Evolutionary conservation across 176 grass and related monocot species (phyloP).

Genomic region (bread wheat (Triticum aestivum)): IWGSC_CS_RefSeq_v2.1 NC_057811.1:330668155-330668654

Average conservation of each 20-base stretch:
- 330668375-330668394: slow-evolving; percentile 65
- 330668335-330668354: slow-evolving; percentile 15
- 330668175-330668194: slow-evolving; percentile 75
- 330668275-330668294: background rate
- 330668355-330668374: slow-evolving; percentile 11
- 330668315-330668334: slow-evolving; percentile 11
- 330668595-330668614: background rate
- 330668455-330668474: too few species aligned
- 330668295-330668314: slow-evolving; percentile 17
- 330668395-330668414: slow-evolving; percentile 39
- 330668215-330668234: background rate
- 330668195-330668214: background rate
- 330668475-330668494: background rate
- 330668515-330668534: slow-evolving; percentile 9
- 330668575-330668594: slow-evolving; percentile 30
- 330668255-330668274: background rate
- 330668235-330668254: slow-evolving; percentile 2
- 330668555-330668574: background rate
- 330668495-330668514: background rate
- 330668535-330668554: slow-evolving; percentile 9
- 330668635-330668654: too few species aligned
- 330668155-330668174: slow-evolving; percentile 95
- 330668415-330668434: slow-evolving; percentile 29
- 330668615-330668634: too few species aligned
- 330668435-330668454: slow-evolving; percentile 17